Percentiles rank a stretch among this genome's conserved stretches.
These are phyloP conservation scores for Penicillium psychrofluorescens DNA, from an alignment of 495 filamentous ascomycete species.

Conservation along the genomic window DNA sequence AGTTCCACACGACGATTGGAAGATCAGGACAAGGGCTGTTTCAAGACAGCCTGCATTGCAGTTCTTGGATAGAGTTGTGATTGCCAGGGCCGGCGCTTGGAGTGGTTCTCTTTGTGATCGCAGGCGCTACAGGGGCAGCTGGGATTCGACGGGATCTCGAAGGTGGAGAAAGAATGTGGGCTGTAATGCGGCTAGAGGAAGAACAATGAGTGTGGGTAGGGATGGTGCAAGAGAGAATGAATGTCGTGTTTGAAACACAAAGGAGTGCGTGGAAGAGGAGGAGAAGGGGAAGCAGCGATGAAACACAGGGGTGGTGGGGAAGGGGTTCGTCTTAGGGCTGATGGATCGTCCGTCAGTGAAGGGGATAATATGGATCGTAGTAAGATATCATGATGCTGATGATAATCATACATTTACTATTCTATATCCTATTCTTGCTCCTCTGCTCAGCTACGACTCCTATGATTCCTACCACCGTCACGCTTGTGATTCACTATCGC, in stretches of 20 bases:
- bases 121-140: constrained; percentile 14
- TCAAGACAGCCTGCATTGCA: constrained; percentile 12
- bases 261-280: not conserved
- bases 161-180: constrained; percentile 18
- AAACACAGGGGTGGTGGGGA: too few species aligned
- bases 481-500: too few species aligned
- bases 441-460: too few species aligned
- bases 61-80: not conserved
- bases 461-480: too few species aligned
- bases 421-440: too few species aligned
- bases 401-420: too few species aligned
- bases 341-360: too few species aligned
- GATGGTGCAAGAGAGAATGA: constrained; percentile 1
- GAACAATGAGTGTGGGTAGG: constrained; percentile 1
- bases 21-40: constrained; percentile 6
- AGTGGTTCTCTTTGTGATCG: constrained; percentile 10
- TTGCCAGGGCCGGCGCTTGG: constrained; percentile 6
- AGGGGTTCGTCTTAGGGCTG: too few species aligned
- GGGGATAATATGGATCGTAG: too few species aligned
- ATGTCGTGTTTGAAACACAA: not conserved
- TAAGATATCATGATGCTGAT: too few species aligned
- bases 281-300: too few species aligned
- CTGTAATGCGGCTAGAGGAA: constrained; percentile 5
- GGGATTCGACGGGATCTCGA: constrained; percentile 9
- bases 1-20: not conserved